A percentile compares a stretch with the other conserved stretches of the same genome.
phyloP scores from a whole-genome alignment of 2,329 filamentous ascomycete genomes.

The Cryphonectria naterciae region DNA sequence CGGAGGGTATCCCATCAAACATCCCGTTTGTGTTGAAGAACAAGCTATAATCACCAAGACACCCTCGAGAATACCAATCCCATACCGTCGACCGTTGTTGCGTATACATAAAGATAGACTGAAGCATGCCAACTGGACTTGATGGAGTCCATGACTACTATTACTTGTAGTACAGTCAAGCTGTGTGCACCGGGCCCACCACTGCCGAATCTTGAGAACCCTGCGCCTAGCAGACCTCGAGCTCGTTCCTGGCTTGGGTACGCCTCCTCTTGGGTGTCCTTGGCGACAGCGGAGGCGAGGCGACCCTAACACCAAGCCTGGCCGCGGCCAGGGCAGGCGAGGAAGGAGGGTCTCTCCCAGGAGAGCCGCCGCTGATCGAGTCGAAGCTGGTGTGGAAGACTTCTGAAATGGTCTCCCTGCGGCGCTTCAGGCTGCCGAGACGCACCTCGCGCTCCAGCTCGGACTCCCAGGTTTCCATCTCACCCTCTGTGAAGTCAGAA shows the following conservation, averaged over 20 bases:
- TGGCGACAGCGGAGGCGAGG: constrained; percentile 37
- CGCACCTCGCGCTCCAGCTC: constrained; percentile 36
- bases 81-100: not conserved
- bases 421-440: constrained; percentile 37
- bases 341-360: not conserved
- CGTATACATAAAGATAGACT: not conserved
- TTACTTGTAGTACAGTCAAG: not conserved
- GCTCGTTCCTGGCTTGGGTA: constrained; percentile 33
- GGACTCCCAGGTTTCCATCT: constrained; percentile 52
- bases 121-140: not conserved
- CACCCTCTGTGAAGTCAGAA: constrained; percentile 35
- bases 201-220: not conserved
- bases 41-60: not conserved
- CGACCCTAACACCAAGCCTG: constrained; percentile 22
- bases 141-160: not conserved
- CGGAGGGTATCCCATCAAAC: not conserved
- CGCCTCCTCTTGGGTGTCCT: constrained; percentile 38
- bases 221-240: constrained; percentile 37
- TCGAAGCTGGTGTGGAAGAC: constrained; percentile 48
- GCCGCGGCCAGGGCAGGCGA: constrained; percentile 2
- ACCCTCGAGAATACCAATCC: not conserved
- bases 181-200: not conserved
- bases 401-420: constrained; percentile 42
- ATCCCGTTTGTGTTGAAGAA: not conserved
- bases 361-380: constrained; percentile 11